Percentiles rank a stretch among this genome's conserved stretches.
Evolutionary conservation across 2,329 filamentous ascomycete species (phyloP).

Genomic region (Bipolaris cookei): DNA sequence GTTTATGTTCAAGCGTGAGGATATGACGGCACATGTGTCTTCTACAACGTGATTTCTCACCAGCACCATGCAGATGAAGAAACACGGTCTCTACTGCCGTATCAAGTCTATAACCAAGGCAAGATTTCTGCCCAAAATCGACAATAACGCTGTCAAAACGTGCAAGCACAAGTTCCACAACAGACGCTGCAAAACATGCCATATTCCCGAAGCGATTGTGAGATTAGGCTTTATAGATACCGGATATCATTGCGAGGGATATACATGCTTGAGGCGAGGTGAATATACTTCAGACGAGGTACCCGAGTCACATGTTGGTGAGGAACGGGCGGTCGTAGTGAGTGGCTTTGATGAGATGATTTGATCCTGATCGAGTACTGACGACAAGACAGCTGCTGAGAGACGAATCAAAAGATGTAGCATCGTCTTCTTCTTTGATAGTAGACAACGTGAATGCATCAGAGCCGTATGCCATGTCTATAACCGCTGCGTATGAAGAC

Average conservation of each 20-base stretch:
- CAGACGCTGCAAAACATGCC: constrained; percentile 2
- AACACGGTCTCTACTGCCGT: constrained; percentile 8
- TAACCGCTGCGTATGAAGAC: neutral
- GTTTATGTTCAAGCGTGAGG: no score
- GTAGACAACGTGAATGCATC: neutral
- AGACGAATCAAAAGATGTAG: neutral
- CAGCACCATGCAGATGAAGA: neutral
- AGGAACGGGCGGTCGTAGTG: neutral
- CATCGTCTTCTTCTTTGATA: neutral
- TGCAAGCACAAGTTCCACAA: constrained; percentile 6
- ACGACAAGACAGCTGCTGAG: neutral
- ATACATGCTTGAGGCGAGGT: neutral
- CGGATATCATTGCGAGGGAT: neutral
- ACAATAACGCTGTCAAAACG: neutral
- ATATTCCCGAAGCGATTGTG: neutral
- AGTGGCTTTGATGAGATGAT: neutral
- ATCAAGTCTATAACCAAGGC: neutral
- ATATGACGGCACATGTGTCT: neutral
- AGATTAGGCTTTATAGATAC: neutral
- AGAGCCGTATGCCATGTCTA: neutral
- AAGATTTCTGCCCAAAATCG: neutral
- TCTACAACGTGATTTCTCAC: neutral
- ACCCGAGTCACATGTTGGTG: neutral
- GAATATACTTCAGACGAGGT: neutral
- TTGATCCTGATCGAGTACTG: neutral